A percentile compares a stretch with the other conserved stretches of the same genome.
Evolutionary conservation across 148 eudicot genomes (phyloP).

Genomic region (Mesembryanthemum crystallinum): DNA sequence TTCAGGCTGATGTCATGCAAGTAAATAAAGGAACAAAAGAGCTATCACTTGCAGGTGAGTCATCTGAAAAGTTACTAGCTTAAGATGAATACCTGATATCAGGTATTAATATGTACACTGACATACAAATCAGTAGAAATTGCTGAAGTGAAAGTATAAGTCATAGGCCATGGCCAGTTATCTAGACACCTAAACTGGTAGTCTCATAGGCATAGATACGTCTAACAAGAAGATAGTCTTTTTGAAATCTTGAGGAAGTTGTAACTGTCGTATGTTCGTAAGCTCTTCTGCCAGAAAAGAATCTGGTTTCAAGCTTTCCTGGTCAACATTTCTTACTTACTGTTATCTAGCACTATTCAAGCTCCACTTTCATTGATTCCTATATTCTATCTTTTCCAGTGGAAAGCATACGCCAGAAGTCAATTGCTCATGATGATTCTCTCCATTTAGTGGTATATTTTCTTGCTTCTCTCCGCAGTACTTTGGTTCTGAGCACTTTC

Average conservation of each 20-base stretch:
- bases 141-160: neutral
- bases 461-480: slow-evolving; percentile 12
- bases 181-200: neutral
- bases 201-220: neutral
- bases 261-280: neutral
- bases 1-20: slow-evolving; percentile 91
- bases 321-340: neutral
- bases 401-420: slow-evolving; percentile 76
- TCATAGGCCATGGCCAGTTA: neutral
- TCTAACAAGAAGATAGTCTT: neutral
- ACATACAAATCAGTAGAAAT: neutral
- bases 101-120: neutral
- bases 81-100: neutral
- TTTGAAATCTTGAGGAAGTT: neutral
- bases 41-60: slow-evolving; percentile 70
- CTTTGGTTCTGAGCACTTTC: neutral
- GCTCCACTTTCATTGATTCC: neutral
- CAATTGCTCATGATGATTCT: slow-evolving; percentile 55
- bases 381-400: slow-evolving; percentile 38
- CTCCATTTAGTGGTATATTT: slow-evolving; percentile 63
- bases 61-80: neutral
- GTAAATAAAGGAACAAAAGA: slow-evolving; percentile 86
- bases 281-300: neutral
- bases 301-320: neutral
- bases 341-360: neutral